Percentiles rank a stretch among this genome's conserved stretches.
These are phyloP conservation scores for Pythium angustatum DNA, from an alignment of 352 stramenopile genomes.

Conservation along the genomic window DNA sequence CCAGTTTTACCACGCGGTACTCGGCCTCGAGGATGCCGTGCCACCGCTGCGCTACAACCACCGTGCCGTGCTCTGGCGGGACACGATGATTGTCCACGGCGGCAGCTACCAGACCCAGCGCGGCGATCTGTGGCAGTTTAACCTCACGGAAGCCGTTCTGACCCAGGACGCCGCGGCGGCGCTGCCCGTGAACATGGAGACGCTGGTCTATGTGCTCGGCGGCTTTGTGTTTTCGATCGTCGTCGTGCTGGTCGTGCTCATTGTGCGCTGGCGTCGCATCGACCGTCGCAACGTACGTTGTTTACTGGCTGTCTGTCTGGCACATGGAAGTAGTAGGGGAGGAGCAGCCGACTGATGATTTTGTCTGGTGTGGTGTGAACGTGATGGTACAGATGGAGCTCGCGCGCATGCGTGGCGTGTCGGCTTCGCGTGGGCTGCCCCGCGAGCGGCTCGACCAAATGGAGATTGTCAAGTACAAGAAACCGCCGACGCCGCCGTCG, in stretches of 20 bases:
- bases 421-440: constrained; percentile 50
- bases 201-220: constrained; percentile 72
- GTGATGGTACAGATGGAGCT: constrained; percentile 40
- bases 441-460: constrained; percentile 65
- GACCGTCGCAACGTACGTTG: constrained; percentile 59
- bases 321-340: too few species aligned
- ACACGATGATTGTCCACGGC: constrained; percentile 65
- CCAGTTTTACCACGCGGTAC: constrained; percentile 34
- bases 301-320: too few species aligned
- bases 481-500: constrained; percentile 11
- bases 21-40: constrained; percentile 17
- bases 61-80: constrained; percentile 47
- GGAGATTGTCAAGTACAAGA: constrained; percentile 65
- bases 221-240: constrained; percentile 70
- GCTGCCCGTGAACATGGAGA: constrained; percentile 55
- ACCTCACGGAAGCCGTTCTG: constrained; percentile 46
- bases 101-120: constrained; percentile 72
- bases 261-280: constrained; percentile 63
- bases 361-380: neutral
- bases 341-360: too few species aligned
- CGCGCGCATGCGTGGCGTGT: constrained; percentile 44
- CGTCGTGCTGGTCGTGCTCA: constrained; percentile 53
- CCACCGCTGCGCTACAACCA: constrained; percentile 74
- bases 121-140: constrained; percentile 72
- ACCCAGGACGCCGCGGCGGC: constrained; percentile 22